phyloP scores from a whole-genome alignment of 108 stramenopile species.

The Skeletonema potamos region DNA sequence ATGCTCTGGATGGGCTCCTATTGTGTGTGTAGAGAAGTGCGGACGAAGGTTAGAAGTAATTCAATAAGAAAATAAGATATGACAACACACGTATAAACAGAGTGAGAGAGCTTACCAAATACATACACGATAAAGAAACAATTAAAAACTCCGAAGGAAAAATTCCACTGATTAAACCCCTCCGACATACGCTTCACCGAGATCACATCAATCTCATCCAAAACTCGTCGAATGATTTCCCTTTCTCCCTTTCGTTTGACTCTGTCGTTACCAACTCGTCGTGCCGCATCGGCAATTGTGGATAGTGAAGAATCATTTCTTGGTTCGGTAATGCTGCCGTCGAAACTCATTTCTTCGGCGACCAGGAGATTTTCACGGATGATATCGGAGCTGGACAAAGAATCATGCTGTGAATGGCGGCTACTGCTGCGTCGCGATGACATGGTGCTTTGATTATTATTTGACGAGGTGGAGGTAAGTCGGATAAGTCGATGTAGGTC shows the following conservation, averaged over 20 bases:
- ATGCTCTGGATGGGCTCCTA: constrained; percentile 47
- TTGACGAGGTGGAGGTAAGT: no score
- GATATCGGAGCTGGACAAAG: not conserved
- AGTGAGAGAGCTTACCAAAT: constrained; percentile 8
- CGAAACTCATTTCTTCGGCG: not conserved
- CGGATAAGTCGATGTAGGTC: no score
- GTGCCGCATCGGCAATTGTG: not conserved
- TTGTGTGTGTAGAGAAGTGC: not conserved
- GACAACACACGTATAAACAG: not conserved
- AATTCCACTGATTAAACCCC: constrained; percentile 52
- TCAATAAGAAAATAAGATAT: not conserved
- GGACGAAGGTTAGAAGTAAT: not conserved
- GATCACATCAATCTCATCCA: constrained; percentile 49
- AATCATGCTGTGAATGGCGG: no score
- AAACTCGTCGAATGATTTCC: constrained; percentile 28
- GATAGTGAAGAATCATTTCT: no score
- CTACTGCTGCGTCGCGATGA: no score
- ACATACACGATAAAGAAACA: constrained; percentile 48
- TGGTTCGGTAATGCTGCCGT: not conserved
- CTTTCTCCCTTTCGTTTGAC: constrained; percentile 25
- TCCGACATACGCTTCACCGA: constrained; percentile 26
- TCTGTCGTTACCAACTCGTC: not conserved
- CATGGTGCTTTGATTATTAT: no score
- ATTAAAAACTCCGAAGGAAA: constrained; percentile 50
- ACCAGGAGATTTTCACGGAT: not conserved